Base-by-base conservation (phyloP, 75 land plant species). In the Picea glauca region DNA sequence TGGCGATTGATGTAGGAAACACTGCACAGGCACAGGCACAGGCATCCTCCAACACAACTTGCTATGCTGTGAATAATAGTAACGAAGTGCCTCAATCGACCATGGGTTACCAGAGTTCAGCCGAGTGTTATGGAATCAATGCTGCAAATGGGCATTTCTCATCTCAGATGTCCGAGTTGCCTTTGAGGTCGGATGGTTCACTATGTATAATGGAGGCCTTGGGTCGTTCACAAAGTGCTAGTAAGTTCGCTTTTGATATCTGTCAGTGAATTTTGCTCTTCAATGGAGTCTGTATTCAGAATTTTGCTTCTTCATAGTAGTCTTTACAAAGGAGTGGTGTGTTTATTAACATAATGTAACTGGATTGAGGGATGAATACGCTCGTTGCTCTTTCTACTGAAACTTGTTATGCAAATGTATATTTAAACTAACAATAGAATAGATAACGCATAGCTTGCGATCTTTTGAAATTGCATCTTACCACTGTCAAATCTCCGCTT, bases 141-240 rank as follows among this genome's bases (percentile, higher is more conserved):
- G 73, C 43, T 15, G 81, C 87, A 54, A 81, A 78, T 79, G 67
- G 35, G 64, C 77, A 58, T 7, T 81, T 83, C 13, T 83, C 81
- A 60, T 78, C 93, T 63, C 80, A 81, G 15, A 33, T 86, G 67
- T 61, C 87, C 13, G 79, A 74, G 50, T 84, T 91, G 87, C 89
- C 91, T 1, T 85, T 93, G 82, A 92, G 88, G 40, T 91, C 95
- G 61, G 95, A 93, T 80, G 95, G 95, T 12, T 93, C 95, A 60
- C 88, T 93, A 7, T 91, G 91, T 76, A 84, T 90, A 76, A 90
- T 90, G 92, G 92, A 89, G 82, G 91, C 88, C 15, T 77, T 90
- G 58, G 75, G 66, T 77, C 84, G 88, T 54, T 80, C 88, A 3
- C 86, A 86, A 12, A 80, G 73, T 1, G 72, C 78, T 75, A 88